These are phyloP conservation scores for Stachybotrys elegans DNA, from an alignment of 2,329 filamentous ascomycete genomes.

Conservation along the genomic window DNA sequence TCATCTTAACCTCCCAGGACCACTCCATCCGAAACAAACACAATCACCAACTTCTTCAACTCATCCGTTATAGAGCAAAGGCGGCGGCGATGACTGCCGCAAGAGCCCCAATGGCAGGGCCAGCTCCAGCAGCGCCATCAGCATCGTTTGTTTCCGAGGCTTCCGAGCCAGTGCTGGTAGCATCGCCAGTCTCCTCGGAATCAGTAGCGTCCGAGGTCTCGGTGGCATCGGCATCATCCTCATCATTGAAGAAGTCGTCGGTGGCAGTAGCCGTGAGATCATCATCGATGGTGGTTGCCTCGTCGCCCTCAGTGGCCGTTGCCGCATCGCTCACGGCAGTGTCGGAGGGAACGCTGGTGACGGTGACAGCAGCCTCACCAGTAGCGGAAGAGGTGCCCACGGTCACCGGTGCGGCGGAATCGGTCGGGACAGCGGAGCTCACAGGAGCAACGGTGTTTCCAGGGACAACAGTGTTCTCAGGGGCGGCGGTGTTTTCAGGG, in stretches of 20 bases:
- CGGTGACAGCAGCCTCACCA: background rate
- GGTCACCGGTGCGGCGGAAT: constrained; percentile 5
- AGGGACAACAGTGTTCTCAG: constrained; percentile 20
- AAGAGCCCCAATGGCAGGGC: constrained; percentile 20
- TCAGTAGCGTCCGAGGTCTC: constrained; percentile 8
- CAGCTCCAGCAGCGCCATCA: constrained; percentile 16
- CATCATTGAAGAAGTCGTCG: too few relatives aligned
- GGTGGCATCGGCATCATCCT: too few relatives aligned
- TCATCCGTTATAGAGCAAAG: constrained; percentile 29
- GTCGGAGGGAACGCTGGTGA: background rate
- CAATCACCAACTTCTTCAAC: too few relatives aligned
- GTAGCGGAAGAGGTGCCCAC: constrained; percentile 4
- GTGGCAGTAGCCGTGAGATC: constrained; percentile 1
- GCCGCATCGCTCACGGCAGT: background rate
- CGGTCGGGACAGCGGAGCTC: constrained; percentile 20
- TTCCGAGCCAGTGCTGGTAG: background rate
- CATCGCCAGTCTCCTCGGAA: constrained; percentile 5
- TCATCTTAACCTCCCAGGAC: too few relatives aligned
- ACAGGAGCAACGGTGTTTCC: constrained; percentile 26
- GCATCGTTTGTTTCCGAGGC: constrained; percentile 10
- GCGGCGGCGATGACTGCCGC: constrained; percentile 25
- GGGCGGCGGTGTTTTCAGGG: too few relatives aligned
- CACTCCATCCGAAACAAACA: too few relatives aligned
- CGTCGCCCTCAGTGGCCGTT: background rate
- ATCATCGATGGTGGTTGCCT: background rate